Conservation (phyloP, 345 rosid genomes). For the Hibiscus syriacus region DNA sequence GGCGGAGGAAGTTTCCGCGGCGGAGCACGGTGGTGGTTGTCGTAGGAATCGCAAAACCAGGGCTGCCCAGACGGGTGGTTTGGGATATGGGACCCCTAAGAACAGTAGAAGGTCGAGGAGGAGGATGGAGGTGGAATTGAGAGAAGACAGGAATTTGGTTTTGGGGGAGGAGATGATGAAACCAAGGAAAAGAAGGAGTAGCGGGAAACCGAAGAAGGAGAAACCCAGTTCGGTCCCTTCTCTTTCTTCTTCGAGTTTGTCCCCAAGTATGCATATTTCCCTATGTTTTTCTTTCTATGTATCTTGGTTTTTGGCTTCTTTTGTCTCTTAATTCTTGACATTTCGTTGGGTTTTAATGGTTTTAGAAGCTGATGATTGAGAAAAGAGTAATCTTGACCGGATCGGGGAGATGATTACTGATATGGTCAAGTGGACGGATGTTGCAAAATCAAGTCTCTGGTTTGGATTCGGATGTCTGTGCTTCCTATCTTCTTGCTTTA, state of each 20-base stretch:
- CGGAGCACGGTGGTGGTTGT: constrained; percentile 35
- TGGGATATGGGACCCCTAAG: constrained; percentile 52
- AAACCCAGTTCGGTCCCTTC: constrained; percentile 43
- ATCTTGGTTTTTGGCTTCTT: neutral
- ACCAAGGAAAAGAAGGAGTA: constrained; percentile 44
- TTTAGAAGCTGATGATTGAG: constrained; percentile 43
- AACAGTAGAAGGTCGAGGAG: constrained; percentile 49
- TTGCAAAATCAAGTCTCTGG: constrained; percentile 82
- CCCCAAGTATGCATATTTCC: constrained; percentile 33
- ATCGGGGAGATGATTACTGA: constrained; percentile 48
- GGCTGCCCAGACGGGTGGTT: constrained; percentile 36
- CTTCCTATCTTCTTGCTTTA: constrained; percentile 75
- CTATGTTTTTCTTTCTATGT: neutral
- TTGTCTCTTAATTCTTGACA: neutral
- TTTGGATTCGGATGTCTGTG: constrained; percentile 78
- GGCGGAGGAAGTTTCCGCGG: constrained; percentile 41
- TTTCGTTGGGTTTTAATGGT: constrained; percentile 24
- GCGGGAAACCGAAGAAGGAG: constrained; percentile 61
- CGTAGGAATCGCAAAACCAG: constrained; percentile 53
- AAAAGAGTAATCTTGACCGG: constrained; percentile 46
- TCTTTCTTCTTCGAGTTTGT: constrained; percentile 35
- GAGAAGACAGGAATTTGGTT: constrained; percentile 57
- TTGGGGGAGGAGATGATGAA: constrained; percentile 42
- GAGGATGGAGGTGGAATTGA: constrained; percentile 51
- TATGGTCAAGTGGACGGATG: constrained; percentile 79